Base-by-base conservation (phyloP, 1,284 basidiomycete genomes). In the Microbotryum lychnidis-dioicae region DNA sequence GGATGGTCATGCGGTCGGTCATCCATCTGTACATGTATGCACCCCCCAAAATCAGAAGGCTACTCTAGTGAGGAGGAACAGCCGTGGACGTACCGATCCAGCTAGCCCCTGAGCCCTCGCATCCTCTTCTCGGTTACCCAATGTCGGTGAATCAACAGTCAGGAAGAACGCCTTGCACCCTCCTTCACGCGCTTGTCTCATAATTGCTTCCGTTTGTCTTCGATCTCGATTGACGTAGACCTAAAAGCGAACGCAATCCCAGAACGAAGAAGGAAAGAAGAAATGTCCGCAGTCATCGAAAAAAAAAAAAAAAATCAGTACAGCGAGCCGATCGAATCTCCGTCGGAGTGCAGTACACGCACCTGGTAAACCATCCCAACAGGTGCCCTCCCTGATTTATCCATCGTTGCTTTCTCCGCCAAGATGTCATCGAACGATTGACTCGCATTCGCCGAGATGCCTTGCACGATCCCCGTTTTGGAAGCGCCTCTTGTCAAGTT, bases 361-460 rank as follows among this genome's bases (percentile, higher is more conserved):
- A 61, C 72, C 72, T 4, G 70, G 66, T 46, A 70, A 62, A 63
- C 75, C 71, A 65, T 42, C 73, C 75, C 20, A 71, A 58, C 67
- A 74, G 73, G 71, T 72, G 74, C 7, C 69, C 71, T 25, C 73
- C 58, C 52, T 71, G 64, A 57, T 75, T 72, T 0, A 16, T 70
- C 64, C 50, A 59, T 33, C 25, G 48, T 50, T 4, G 62, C 55
- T n/a, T 56, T 53, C 42, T 56, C 72, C 0, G 72, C 76, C 14
- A 74, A 67, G 61, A 81, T 77, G 66, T 81, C 80, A 51, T 80
- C 78, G 25, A 80, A 70, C 1, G 74, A 73, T 45, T 75, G 71
- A 14, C 73, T 75, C 6, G 78, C 75, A 50, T 76, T 76, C 53
- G 76, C 74, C 2, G 77, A 79, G 53, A 80, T 74, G n/a, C 74